Evolutionary conservation across 176 grass and related monocot species (phyloP).

Genomic region (Stipa capillata): DNA sequence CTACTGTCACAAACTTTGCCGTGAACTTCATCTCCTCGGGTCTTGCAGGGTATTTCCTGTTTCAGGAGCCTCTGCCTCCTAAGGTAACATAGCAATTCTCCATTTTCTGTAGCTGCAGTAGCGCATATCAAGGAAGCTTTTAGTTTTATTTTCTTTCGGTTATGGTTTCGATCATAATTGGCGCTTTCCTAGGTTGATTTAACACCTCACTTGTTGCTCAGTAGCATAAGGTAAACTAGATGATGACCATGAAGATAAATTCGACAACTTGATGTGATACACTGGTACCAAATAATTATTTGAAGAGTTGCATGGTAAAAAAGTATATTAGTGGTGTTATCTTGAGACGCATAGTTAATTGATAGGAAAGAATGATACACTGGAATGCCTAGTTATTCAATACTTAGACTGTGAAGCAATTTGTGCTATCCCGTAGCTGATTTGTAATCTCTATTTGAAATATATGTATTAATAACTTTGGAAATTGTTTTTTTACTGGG

Average conservation of each 20-base stretch:
- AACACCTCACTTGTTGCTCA: neutral
- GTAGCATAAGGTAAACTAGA: neutral
- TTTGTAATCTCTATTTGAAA: no score
- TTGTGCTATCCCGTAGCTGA: no score
- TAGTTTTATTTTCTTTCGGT: neutral
- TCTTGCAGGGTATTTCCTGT: constrained; percentile 77
- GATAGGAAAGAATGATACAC: neutral
- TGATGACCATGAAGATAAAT: neutral
- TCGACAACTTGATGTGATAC: neutral
- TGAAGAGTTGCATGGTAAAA: neutral
- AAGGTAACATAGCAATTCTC: constrained; percentile 34
- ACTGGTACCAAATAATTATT: no score
- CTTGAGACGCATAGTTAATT: neutral
- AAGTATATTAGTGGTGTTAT: neutral
- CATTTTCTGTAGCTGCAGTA: neutral
- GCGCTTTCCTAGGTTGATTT: neutral
- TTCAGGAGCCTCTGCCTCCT: constrained; percentile 67
- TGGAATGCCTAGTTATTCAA: no score
- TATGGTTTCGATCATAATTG: neutral
- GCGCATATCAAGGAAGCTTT: neutral
- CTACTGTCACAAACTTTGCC: constrained; percentile 89
- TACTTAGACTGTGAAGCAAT: no score
- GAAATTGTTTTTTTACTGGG: neutral
- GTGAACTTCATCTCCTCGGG: constrained; percentile 85
- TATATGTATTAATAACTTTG: no score